These are phyloP conservation scores for Gillenia trifoliata DNA, from an alignment of 306 rosid genomes.

Conservation along the genomic window DNA sequence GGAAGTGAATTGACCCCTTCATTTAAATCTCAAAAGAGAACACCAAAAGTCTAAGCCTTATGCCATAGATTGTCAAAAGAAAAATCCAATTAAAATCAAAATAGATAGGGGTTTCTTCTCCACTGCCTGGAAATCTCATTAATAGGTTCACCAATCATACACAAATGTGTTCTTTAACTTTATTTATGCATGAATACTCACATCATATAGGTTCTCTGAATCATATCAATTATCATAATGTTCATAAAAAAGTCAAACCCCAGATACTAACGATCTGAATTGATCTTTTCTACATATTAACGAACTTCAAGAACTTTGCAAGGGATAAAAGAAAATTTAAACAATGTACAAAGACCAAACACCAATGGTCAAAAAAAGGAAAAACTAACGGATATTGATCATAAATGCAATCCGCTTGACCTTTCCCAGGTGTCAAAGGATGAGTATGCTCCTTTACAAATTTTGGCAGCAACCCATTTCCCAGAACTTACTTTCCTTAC, in stretches of 20 bases:
- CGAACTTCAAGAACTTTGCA: neutral
- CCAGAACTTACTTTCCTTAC: constrained; percentile 82
- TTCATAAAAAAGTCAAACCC: neutral
- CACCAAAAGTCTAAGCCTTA: neutral
- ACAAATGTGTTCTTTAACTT: neutral
- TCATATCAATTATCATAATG: neutral
- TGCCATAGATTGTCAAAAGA: neutral
- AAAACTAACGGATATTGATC: constrained; percentile 65
- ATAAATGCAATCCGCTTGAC: constrained; percentile 72
- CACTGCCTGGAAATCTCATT: neutral
- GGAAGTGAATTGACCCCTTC: neutral
- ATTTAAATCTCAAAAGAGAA: neutral
- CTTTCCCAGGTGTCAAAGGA: constrained; percentile 73
- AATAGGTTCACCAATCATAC: neutral
- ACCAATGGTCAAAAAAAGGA: neutral
- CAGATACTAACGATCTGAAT: neutral
- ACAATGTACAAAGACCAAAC: neutral
- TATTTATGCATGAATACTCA: neutral
- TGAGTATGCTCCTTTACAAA: constrained; percentile 87
- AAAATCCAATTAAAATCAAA: neutral
- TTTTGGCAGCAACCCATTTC: constrained; percentile 83
- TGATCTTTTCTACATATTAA: neutral
- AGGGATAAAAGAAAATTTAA: neutral
- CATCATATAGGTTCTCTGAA: neutral
- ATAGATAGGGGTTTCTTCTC: neutral